Base-by-base conservation (phyloP, 345 rosid species). In the Clausena lansium region DNA sequence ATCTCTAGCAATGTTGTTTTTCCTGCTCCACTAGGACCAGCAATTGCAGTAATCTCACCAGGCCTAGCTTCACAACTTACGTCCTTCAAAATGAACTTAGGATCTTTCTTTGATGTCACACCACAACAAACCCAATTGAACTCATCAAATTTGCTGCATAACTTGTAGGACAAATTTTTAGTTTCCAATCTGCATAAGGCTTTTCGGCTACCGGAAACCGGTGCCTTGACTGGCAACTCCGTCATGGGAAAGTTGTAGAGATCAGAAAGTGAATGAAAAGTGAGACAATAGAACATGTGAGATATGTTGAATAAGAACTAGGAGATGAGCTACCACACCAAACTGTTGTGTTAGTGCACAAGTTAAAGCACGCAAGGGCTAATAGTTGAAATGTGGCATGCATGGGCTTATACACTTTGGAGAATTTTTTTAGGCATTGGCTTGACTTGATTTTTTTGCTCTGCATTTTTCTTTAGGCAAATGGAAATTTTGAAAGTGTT, bases 1-100 rank as follows among this genome's bases (percentile, higher is more conserved):
- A 92, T 88, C 84, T 95, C 94, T 1, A 95, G 89, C 85, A 95
- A 78, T 2, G 99, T 91, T 3, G 98, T 93, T 77, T 95, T 95
- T 35, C 98, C 98, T 0, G 98, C 98, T 6, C 98, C 98, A 67
- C 98, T 95, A 8, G 98, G 94, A 58, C 98, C 98, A 0, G 94
- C 93, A 14, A 95, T 90, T 0, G 95, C 94, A 0, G 98, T 90
- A 55, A 93, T 79, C 87, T 93, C 91, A 0, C 85, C 85, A 1
- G 95, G 84, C 83, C 87, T 85, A 32, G 95, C 97, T 64, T 89
- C 92, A 74, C 92, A 90, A 54, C 69, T 88, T 57, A 91, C 95
- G 41, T 83, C 90, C 69, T 84, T 89, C 67, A 93, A 83, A 78
- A 95, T 83, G 63, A 82, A 75, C 71, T 85, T 89, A 1, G 86